A percentile compares a stretch with the other conserved stretches of the same genome.
Evolutionary conservation across 805 yeast species (phyloP).

Genomic region (Suhomyces canberraensis): DNA sequence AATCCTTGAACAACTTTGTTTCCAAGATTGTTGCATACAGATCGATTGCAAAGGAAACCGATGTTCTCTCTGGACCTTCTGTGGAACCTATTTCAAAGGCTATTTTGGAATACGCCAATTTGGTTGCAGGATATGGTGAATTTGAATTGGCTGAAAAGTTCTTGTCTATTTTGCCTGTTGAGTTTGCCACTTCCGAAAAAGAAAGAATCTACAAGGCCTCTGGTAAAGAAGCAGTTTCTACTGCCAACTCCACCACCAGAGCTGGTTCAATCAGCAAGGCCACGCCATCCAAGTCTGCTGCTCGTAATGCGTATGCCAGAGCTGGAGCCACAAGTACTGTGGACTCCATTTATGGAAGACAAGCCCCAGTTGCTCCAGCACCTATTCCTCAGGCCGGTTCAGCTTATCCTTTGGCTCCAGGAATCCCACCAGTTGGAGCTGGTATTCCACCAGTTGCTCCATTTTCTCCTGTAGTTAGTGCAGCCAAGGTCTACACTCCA

Average conservation of each 20-base stretch:
- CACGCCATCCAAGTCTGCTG: not conserved
- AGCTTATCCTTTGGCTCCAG: constrained; percentile 24
- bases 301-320: constrained; percentile 3
- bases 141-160: constrained; percentile 76
- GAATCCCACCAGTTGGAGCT: constrained; percentile 17
- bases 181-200: constrained; percentile 69
- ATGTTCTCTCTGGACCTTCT: constrained; percentile 39
- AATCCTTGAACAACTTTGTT: constrained; percentile 74
- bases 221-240: constrained; percentile 6
- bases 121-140: constrained; percentile 78
- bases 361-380: constrained; percentile 5
- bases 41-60: constrained; percentile 40
- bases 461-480: constrained; percentile 1
- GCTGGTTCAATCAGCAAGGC: not conserved
- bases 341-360: constrained; percentile 4
- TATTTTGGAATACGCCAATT: constrained; percentile 76
- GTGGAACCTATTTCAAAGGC: constrained; percentile 53
- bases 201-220: constrained; percentile 73
- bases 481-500: not conserved
- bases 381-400: constrained; percentile 20
- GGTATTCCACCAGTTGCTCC: constrained; percentile 1
- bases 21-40: constrained; percentile 80
- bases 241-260: constrained; percentile 16
- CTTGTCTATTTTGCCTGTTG: constrained; percentile 68
- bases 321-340: constrained; percentile 2